Evolutionary conservation across 441 rosid species (phyloP), one percentile per base, ranked within the genome.

Genomic region (Adansonia gregorii): DNA sequence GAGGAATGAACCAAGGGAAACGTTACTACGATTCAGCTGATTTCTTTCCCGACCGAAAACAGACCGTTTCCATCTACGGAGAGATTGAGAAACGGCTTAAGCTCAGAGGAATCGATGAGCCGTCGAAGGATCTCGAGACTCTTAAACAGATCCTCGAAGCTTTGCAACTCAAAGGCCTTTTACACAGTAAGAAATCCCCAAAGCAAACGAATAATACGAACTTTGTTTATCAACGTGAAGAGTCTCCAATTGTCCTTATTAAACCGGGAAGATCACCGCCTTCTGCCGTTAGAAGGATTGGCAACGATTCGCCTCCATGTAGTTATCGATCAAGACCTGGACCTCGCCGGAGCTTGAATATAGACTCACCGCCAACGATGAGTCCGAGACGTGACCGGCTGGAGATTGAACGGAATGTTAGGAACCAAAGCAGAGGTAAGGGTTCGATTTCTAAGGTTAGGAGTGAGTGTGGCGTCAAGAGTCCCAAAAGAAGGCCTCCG

Each of bases 71-170:
- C 11, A 76, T 88, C 54, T 87, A 81, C 52, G 88, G 88, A 4
- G 97, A 89, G 87, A 84, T 89, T 73, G 95, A 87, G 85, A 92
- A 79, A 85, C 78, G 90, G 85, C 83, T 89, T 6, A 87, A 80
- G 79, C 84, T 83, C 87, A 83, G 91, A 86, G 93, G 94, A 76
- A 85, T 92, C 86, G 90, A 91, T 10, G 90, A 89, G 83, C 92
- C 93, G 5, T 79, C 94, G 0, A 90, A 80, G 81, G 97, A 95
- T 91, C 94, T 92, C 9, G 98, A 95, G 69, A 91, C 92, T 27
- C 89, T 89, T 8, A 91, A 94, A 82, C 98, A 92, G 65, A 88
- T 95, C 82, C 95, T 94, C 14, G 95, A 92, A 78, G 97, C 97
- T 79, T 82, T 86, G 73, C 97, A 89, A 76, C 97, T 94, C 35